Percentiles rank a stretch among this genome's conserved stretches.
These are phyloP conservation scores for Cryptosporidium viatorum DNA, from an alignment of 169 alveolate species.

Conservation along the genomic window DNA sequence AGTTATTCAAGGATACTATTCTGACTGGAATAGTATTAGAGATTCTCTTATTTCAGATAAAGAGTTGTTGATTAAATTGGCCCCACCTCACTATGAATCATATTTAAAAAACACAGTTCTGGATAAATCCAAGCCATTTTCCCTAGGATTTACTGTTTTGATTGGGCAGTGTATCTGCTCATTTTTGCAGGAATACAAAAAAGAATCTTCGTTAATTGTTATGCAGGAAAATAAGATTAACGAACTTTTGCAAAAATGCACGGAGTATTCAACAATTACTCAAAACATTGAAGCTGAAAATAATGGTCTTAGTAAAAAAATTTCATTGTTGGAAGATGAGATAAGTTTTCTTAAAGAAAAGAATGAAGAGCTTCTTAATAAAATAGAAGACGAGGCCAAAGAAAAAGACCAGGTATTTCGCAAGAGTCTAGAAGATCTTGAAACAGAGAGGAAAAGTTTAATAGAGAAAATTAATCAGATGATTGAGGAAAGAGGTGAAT, in stretches of 20 bases:
- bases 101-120: constrained; percentile 23
- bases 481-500: constrained; percentile 28
- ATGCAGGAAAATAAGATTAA: constrained; percentile 21
- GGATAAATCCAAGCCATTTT: constrained; percentile 19
- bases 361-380: not conserved
- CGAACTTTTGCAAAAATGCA: not conserved
- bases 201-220: not conserved
- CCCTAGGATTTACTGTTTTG: constrained; percentile 58
- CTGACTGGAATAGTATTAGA: constrained; percentile 56
- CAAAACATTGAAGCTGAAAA: constrained; percentile 19
- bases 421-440: constrained; percentile 30
- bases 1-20: constrained; percentile 40
- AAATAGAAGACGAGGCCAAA: not conserved
- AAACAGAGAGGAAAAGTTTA: constrained; percentile 18
- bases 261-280: not conserved
- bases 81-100: constrained; percentile 38
- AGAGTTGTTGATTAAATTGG: constrained; percentile 19
- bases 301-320: not conserved
- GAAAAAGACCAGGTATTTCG: constrained; percentile 12
- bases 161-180: constrained; percentile 46
- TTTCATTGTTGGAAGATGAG: not conserved
- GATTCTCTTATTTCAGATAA: constrained; percentile 22
- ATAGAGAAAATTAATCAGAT: constrained; percentile 12
- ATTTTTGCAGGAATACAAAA: constrained; percentile 24
- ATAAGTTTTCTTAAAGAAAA: constrained; percentile 12